Conservation (phyloP, 371 early-diverging fungal species). For the Capniomyces stellatus region DNA sequence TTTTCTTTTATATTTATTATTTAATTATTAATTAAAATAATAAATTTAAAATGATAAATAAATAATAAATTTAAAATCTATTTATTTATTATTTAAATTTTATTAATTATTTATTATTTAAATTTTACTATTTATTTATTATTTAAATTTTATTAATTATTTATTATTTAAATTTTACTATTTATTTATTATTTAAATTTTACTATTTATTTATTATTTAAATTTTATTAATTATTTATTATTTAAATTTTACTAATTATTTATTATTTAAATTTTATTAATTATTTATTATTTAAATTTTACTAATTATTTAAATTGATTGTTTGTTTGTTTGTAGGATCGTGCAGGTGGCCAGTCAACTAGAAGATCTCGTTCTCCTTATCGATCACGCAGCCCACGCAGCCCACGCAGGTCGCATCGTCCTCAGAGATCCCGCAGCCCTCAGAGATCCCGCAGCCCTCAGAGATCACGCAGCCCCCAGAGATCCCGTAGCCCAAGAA, state of each 20-base stretch:
- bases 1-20: too few relatives aligned
- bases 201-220: too few relatives aligned
- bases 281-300: too few relatives aligned
- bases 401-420: constrained; percentile 31
- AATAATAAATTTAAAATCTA: constrained; percentile 21
- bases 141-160: too few relatives aligned
- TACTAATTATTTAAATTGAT: too few relatives aligned
- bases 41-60: constrained; percentile 1
- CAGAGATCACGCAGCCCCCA: too few relatives aligned
- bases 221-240: too few relatives aligned
- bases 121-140: constrained; percentile 22
- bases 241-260: too few relatives aligned
- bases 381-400: constrained; percentile 17
- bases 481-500: background rate
- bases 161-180: constrained; percentile 20
- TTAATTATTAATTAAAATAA: too few relatives aligned
- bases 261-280: too few relatives aligned
- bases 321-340: constrained; percentile 17
- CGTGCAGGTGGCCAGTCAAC: constrained; percentile 22
- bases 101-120: constrained; percentile 14
- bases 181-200: too few relatives aligned
- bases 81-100: constrained; percentile 12
- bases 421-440: constrained; percentile 15
- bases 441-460: too few relatives aligned
- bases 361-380: constrained; percentile 12